Conservation (phyloP, 202 grass and related monocot genomes). For the Alloteropsis angusta region DNA sequence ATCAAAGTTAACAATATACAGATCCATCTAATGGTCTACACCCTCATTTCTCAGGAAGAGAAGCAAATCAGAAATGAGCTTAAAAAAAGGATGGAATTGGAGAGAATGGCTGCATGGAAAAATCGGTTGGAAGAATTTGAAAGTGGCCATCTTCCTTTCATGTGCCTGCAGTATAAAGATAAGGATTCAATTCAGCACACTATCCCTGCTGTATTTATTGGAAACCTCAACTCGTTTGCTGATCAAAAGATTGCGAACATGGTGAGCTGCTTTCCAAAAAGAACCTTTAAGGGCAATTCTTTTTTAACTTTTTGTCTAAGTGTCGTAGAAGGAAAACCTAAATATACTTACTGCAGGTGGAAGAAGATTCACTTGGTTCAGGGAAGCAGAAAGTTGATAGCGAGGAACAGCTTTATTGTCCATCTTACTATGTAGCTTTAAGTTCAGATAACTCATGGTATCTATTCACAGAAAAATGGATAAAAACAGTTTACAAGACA, state of each 20-base stretch:
- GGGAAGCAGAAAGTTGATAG: conserved; percentile 38
- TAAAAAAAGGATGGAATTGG: conserved; percentile 78
- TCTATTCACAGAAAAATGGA: conserved; percentile 95
- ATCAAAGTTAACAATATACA: conserved; percentile 1
- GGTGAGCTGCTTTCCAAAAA: conserved; percentile 30
- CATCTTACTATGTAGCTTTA: conserved; percentile 74
- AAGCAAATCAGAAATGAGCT: conserved; percentile 69
- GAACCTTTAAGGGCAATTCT: neutral
- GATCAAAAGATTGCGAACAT: conserved; percentile 53
- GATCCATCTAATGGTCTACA: neutral
- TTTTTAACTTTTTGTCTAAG: neutral
- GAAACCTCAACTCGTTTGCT: conserved; percentile 55
- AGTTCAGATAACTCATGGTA: conserved; percentile 99
- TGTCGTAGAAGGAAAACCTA: conserved; percentile 4
- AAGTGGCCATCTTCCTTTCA: conserved; percentile 82
- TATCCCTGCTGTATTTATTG: conserved; percentile 81
- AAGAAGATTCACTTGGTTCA: conserved; percentile 31
- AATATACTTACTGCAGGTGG: conserved; percentile 40
- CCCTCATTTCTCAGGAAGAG: conserved; percentile 52
- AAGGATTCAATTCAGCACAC: conserved; percentile 90
- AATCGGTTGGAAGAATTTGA: conserved; percentile 66
- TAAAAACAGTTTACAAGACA: conserved; percentile 79
- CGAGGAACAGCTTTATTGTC: conserved; percentile 27
- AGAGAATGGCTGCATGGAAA: conserved; percentile 90
- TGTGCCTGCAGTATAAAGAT: conserved; percentile 94